Base-by-base conservation (phyloP, 1,284 basidiomycete species). In the Fereydounia khargensis region DNA sequence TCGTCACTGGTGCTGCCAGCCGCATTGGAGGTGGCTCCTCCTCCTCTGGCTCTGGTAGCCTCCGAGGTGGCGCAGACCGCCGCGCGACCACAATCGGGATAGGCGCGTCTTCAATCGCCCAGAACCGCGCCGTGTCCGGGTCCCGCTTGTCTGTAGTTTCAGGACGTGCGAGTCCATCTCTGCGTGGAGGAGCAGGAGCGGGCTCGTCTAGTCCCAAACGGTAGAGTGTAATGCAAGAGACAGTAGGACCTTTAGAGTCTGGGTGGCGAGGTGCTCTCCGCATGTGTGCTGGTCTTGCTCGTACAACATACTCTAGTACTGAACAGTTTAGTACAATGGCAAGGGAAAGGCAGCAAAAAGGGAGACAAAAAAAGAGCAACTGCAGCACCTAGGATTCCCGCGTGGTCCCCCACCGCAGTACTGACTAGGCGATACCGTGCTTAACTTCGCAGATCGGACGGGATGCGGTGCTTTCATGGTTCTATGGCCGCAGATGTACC, bases 361-460 rank as follows among this genome's bases (percentile, higher is more conserved):
- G 10, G 17, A 14, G 25, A 33, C 18, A 39, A 27, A 17, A 39
- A n/a, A n/a, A n/a, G n/a, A n/a, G n/a, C n/a, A 84, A 84, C 83
- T 83, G 84, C 83, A 82, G 82, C 84, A 85, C 83, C 83, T 79
- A 84, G 84, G 84, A 85, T 85, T 85, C 84, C 84, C 83, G 80
- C 81, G 82, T 86, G 84, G 84, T 85, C 84, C 84, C 84, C 84
- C 84, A 85, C 84, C 83, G 80, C 85, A 84, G 84, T 86, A 86
- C 85, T 86, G 84, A 85, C 84, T 85, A 78, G 82, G 83, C 83
- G 82, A 84, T 82, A 85, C 83, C 81, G 81, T 80, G 83, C 81
- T 86, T 86, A 83, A 84, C 84, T 85, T 81, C 82, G 81, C 83
- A 85, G 83, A 85, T 85, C 83, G 76, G 83, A 85, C 83, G 82